A percentile compares a stretch with the other conserved stretches of the same genome.
These are phyloP conservation scores for Pezicula rhizophila DNA, from an alignment of 2,329 filamentous ascomycete species.

Conservation along the genomic window DNA sequence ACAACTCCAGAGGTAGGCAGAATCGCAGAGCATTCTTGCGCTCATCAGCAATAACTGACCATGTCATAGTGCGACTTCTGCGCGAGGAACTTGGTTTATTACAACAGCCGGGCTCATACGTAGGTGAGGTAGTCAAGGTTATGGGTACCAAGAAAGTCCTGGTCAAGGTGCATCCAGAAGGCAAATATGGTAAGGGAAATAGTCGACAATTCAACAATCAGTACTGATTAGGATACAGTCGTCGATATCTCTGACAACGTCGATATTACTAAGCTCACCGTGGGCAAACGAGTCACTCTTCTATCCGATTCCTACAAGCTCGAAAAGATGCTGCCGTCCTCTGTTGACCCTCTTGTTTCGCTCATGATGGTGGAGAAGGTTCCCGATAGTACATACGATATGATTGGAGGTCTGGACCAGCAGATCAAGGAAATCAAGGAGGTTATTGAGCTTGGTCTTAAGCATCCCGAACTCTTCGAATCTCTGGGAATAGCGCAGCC, in stretches of 20 bases:
- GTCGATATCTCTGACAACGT: conserved; percentile 94
- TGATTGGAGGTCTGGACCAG: conserved; percentile 98
- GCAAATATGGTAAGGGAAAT: conserved; percentile 82
- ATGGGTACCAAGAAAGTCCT: conserved; percentile 99
- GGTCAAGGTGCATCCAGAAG: conserved; percentile 97
- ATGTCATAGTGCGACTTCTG: conserved; percentile 66
- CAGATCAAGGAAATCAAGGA: conserved; percentile 99
- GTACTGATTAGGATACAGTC: conserved; percentile 47
- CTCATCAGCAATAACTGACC: conserved; percentile 13
- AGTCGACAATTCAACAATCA: neutral
- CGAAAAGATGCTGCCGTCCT: conserved; percentile 96
- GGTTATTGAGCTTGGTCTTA: conserved; percentile 96
- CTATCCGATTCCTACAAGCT: conserved; percentile 98
- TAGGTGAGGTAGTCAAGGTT: conserved; percentile 99
- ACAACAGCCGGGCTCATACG: conserved; percentile 96
- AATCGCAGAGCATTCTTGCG: neutral
- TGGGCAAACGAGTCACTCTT: conserved; percentile 94
- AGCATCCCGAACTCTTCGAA: conserved; percentile 97
- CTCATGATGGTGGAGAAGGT: conserved; percentile 99
- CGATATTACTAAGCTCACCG: conserved; percentile 90
- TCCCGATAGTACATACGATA: conserved; percentile 98
- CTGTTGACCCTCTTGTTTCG: conserved; percentile 94
- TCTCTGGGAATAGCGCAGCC: conserved; percentile 98
- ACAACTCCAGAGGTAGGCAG: conserved; percentile 71
- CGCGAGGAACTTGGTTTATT: conserved; percentile 92